These are phyloP conservation scores for Corinectria fuckeliana DNA, from an alignment of 2,329 filamentous ascomycete species.

Conservation along the genomic window DNA sequence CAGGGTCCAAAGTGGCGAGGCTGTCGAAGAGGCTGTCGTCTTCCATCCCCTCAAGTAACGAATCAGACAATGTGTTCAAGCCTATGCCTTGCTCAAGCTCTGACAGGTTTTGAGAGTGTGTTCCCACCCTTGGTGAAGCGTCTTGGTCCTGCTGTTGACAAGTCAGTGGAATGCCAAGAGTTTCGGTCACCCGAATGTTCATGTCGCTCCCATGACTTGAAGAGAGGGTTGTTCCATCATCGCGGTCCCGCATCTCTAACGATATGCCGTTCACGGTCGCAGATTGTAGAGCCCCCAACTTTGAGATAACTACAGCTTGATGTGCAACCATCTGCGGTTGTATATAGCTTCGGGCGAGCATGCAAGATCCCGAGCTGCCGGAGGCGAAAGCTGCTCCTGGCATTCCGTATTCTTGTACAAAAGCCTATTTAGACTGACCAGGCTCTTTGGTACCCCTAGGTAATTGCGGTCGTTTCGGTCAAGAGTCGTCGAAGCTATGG, in stretches of 20 bases:
- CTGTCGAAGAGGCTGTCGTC: conserved; percentile 18
- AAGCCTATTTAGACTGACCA: too few species aligned
- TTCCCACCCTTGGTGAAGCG: not conserved
- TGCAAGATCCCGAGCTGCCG: too few species aligned
- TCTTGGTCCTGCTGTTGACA: not conserved
- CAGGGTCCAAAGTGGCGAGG: conserved; percentile 12
- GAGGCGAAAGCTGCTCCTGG: too few species aligned
- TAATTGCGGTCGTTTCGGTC: not conserved
- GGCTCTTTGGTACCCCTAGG: too few species aligned
- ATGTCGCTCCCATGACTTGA: not conserved
- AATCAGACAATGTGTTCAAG: not conserved
- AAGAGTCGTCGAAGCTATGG: not conserved
- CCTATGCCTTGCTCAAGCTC: not conserved
- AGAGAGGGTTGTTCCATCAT: not conserved
- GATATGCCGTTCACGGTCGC: too few species aligned
- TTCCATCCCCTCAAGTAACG: not conserved
- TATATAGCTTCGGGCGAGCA: too few species aligned
- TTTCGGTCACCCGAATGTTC: not conserved
- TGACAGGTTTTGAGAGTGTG: not conserved
- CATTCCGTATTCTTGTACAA: too few species aligned
- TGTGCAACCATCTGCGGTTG: too few species aligned
- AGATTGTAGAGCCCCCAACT: too few species aligned
- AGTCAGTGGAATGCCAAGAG: not conserved
- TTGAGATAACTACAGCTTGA: too few species aligned
- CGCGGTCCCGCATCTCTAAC: not conserved